Conservation (phyloP, 2,329 filamentous ascomycete species). For the Gaeumannomyces tritici region DNA sequence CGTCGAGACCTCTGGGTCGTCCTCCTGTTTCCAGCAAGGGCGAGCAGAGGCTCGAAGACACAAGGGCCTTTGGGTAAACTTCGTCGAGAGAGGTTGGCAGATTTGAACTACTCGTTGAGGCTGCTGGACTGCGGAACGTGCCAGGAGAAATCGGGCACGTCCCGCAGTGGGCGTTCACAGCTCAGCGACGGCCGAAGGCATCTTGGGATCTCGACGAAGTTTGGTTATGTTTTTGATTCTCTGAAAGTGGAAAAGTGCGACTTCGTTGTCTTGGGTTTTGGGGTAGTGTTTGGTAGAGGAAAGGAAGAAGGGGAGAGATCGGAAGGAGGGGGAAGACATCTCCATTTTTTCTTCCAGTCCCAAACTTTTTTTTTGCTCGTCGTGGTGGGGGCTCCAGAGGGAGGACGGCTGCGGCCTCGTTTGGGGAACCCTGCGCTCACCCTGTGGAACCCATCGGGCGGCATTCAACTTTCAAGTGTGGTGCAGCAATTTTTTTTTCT, state of each 20-base stretch:
- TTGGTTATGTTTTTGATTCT: constrained; percentile 28
- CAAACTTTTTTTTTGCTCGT: constrained; percentile 3
- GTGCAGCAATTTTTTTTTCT: neutral
- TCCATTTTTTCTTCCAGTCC: constrained; percentile 11
- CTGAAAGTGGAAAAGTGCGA: constrained; percentile 36
- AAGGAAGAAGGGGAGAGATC: constrained; percentile 21
- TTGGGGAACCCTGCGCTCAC: neutral
- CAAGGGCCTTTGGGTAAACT: constrained; percentile 52
- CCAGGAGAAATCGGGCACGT: constrained; percentile 39
- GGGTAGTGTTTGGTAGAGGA: constrained; percentile 22
- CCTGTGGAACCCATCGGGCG: neutral
- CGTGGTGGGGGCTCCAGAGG: neutral
- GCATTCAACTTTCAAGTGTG: too few relatives aligned
- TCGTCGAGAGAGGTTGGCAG: constrained; percentile 52
- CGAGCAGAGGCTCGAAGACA: constrained; percentile 24
- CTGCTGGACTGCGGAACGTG: constrained; percentile 75
- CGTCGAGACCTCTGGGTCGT: constrained; percentile 1
- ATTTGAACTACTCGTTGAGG: constrained; percentile 63
- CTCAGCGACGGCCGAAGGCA: constrained; percentile 75
- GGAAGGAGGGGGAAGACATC: constrained; percentile 17
- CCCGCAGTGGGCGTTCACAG: constrained; percentile 87
- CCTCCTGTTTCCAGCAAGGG: constrained; percentile 3
- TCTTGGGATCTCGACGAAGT: constrained; percentile 62
- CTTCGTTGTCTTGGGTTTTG: constrained; percentile 53
- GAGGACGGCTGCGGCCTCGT: neutral